Percentiles rank a stretch among this genome's conserved stretches.
These are phyloP conservation scores for Neurospora crassa DNA, from an alignment of 2,329 filamentous ascomycete species.

Conservation along the genomic window DNA sequence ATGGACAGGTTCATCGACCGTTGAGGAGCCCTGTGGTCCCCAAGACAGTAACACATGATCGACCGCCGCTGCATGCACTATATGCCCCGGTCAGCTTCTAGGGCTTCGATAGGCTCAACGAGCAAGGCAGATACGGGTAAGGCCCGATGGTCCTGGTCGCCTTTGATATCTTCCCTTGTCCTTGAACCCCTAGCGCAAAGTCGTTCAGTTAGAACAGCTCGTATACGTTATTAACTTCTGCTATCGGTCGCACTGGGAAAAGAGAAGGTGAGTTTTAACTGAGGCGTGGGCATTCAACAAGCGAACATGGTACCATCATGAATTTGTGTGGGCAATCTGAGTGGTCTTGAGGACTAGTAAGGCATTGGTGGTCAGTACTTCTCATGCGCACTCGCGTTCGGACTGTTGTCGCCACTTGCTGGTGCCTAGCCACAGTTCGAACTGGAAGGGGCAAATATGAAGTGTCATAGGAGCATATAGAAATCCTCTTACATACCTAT, in stretches of 20 bases:
- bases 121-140: neutral
- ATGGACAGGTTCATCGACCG: neutral
- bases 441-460: neutral
- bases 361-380: neutral
- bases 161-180: neutral
- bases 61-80: constrained; percentile 14
- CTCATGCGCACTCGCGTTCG: neutral
- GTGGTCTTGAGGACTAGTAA: neutral
- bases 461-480: neutral
- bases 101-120: neutral
- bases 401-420: neutral
- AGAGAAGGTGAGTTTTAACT: neutral
- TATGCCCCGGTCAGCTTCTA: constrained; percentile 1
- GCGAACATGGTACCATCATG: neutral
- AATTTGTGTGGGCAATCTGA: neutral
- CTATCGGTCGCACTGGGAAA: neutral
- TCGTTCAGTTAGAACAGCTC: neutral
- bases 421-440: neutral
- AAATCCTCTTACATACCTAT: neutral
- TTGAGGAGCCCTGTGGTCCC: neutral
- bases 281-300: neutral
- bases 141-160: neutral
- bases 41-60: constrained; percentile 15
- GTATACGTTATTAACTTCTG: neutral
- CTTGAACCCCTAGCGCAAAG: neutral